phyloP scores from a whole-genome alignment of 2,329 filamentous ascomycete species.

The Lasiodiplodia citricola region DNA sequence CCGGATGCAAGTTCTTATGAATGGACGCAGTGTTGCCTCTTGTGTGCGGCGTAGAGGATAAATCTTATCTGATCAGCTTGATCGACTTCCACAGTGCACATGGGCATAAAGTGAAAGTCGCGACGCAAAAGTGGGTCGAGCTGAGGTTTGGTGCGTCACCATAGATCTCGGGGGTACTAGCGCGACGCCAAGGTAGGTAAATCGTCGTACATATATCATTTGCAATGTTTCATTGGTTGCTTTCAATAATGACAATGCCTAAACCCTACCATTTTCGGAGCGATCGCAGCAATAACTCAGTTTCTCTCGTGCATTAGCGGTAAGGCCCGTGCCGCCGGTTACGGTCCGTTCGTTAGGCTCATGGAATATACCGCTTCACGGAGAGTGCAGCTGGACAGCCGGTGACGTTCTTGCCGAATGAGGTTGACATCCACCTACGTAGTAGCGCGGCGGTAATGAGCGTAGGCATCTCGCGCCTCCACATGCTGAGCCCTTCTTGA shows the following conservation, averaged over 20 bases:
- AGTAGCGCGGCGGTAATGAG: background rate
- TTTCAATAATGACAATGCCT: too few relatives aligned
- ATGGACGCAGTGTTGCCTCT: background rate
- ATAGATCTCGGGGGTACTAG: background rate
- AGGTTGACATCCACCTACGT: too few relatives aligned
- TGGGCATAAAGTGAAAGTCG: background rate
- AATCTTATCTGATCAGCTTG: background rate
- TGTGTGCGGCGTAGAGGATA: rapidly evolving
- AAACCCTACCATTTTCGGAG: too few relatives aligned
- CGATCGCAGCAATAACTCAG: too few relatives aligned
- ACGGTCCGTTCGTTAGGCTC: background rate
- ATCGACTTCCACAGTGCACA: background rate
- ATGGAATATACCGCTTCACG: background rate
- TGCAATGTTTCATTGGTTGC: background rate
- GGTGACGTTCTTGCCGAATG: background rate
- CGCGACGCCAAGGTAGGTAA: background rate
- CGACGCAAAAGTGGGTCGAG: background rate
- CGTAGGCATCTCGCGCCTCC: background rate
- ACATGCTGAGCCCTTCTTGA: background rate
- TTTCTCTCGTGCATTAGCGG: background rate
- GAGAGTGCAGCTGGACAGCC: too few relatives aligned
- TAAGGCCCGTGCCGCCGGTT: background rate
- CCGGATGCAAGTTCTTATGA: background rate
- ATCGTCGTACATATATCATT: background rate
- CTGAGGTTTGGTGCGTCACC: background rate